Evolutionary conservation across 768 basidiomycete genomes (phyloP).

Genomic region (Xerocomus spinulosus): DNA sequence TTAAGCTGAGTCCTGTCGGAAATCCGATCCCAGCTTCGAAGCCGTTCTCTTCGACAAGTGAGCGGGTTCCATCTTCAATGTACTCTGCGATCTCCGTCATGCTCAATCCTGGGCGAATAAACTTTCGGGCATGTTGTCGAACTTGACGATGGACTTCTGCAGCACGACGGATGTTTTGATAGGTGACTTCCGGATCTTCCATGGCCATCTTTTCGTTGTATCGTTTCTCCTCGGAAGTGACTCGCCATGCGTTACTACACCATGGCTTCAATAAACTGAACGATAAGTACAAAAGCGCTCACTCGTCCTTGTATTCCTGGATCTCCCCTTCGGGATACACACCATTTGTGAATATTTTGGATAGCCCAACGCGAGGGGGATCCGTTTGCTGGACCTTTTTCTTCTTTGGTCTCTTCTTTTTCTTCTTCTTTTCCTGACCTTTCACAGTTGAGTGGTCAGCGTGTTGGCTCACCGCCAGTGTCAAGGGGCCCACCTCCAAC

Average conservation of each 20-base stretch:
- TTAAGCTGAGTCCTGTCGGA: conserved; percentile 91
- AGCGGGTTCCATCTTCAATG: conserved; percentile 89
- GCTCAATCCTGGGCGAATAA: conserved; percentile 87
- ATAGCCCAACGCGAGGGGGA: conserved; percentile 84
- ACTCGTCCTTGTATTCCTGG: conserved; percentile 91
- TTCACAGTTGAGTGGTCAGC: conserved; percentile 1
- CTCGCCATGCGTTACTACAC: conserved; percentile 80
- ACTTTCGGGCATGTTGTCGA: conserved; percentile 72
- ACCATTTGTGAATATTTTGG: conserved; percentile 84
- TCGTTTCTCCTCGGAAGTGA: conserved; percentile 86
- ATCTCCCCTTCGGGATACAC: conserved; percentile 89
- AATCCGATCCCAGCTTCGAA: conserved; percentile 87
- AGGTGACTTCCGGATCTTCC: conserved; percentile 80
- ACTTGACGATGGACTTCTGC: conserved; percentile 97
- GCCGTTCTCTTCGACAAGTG: conserved; percentile 88
- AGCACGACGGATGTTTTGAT: conserved; percentile 84
- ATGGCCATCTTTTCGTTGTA: conserved; percentile 72
- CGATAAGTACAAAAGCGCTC: conserved; percentile 29
- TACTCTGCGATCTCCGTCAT: conserved; percentile 92
- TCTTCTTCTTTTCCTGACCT: conserved; percentile 85
- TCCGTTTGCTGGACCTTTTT: conserved; percentile 82
- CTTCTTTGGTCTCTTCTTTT: conserved; percentile 90
- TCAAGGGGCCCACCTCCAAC: conserved; percentile 25
- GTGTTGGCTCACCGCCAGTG: background rate
- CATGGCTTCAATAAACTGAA: background rate